phyloP scores from a whole-genome alignment of 2,329 filamentous ascomycete species.

The Atkinsonella hypoxylon region DNA sequence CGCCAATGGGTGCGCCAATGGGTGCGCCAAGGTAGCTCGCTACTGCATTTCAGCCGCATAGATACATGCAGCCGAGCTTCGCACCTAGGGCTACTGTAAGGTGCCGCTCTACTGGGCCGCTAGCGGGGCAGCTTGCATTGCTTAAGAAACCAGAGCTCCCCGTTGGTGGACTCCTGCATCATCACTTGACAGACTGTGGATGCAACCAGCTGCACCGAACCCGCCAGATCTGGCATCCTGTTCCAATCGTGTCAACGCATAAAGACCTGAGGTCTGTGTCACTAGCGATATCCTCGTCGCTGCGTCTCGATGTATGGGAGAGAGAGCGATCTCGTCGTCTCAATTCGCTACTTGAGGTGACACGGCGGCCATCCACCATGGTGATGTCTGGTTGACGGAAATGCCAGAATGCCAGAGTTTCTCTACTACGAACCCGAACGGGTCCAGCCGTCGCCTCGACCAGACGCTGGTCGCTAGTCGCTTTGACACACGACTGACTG shows the following conservation, averaged over 20 bases:
- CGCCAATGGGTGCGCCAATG: too few relatives aligned
- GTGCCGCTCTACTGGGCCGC: neutral
- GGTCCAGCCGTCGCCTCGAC: neutral
- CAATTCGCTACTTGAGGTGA: neutral
- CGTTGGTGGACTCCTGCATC: neutral
- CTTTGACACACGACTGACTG: neutral
- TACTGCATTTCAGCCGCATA: neutral
- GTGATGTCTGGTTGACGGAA: neutral
- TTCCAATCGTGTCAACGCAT: neutral
- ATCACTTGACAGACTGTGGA: constrained; percentile 1
- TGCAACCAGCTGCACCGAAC: neutral
- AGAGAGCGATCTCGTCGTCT: neutral
- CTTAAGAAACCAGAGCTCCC: neutral
- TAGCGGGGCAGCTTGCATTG: neutral
- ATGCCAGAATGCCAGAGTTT: too few relatives aligned
- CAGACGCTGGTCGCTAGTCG: neutral
- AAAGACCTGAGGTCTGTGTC: neutral
- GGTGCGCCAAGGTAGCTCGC: neutral
- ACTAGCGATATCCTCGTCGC: neutral
- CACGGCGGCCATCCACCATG: neutral
- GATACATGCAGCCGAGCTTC: neutral
- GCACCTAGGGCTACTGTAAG: neutral
- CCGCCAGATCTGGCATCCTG: constrained; percentile 3
- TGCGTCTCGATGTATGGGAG: neutral
- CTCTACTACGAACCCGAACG: neutral